Evolutionary conservation across 2,329 filamentous ascomycete genomes (phyloP), one percentile per base, ranked within the genome.

Genomic region (Colletotrichum australisinense): DNA sequence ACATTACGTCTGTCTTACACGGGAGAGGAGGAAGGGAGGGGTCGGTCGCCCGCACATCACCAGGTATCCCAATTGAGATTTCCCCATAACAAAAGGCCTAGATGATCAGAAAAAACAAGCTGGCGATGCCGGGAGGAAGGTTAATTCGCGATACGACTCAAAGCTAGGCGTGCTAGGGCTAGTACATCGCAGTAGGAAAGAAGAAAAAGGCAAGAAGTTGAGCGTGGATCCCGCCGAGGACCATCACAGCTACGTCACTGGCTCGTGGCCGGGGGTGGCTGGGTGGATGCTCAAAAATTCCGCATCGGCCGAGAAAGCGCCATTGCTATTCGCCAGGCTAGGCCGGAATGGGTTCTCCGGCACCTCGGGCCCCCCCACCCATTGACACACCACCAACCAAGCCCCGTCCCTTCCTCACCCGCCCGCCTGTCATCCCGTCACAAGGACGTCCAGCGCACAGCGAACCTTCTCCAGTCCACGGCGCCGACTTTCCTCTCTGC

Each of bases 231-330:
- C 35, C 32, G 42, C 42, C 42, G 42, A 49, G n/a, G 16, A 38
- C 56, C 60, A 73, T 73, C 71, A 73, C 60, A 22, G 56, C 56
- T 66, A 73, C 71, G 71, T 73, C 71, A 73, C 67, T 62, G 67
- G 67, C 46, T 55, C n/a, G 32, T 49, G 9, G 42, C 59, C 35
- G 55, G 26, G 69, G 32, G 57, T 26, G 49, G 42, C 19, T 49
- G 42, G 42, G 19, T 49, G 42, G 42, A 49, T 49, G 42, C 9
- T 49, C 42, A 49, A 57, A 42, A 38, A 49, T n/a, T 30, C 42
- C 69, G 69, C 46, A 35, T 19, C 38, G 22, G 22, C 53, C 19
- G 46, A 49, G 4, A 49, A 49, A 22, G 19, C 24, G 53, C 56
- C 12, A 8, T n/a, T 4, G 30, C 56, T 32, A 73, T 73, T 73